A percentile compares a stretch with the other conserved stretches of the same genome.
These are phyloP conservation scores for Candolleomyces efflorescens DNA, from an alignment of 768 basidiomycete species.

Conservation along the genomic window DNA sequence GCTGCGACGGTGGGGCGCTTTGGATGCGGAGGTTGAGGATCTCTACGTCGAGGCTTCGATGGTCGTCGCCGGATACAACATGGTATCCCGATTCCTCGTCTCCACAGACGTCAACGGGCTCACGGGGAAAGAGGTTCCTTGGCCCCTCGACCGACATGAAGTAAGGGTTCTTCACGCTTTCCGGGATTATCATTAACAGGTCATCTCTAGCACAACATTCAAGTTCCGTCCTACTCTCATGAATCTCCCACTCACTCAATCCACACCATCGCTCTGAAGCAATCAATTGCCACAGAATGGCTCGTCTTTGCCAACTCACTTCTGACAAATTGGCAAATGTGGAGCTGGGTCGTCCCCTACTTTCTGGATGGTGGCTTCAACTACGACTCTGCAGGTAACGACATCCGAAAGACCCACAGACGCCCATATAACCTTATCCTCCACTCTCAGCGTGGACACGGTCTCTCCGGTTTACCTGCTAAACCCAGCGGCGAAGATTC, in stretches of 20 bases:
- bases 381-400: background rate
- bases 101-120: conserved; percentile 57
- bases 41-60: conserved; percentile 52
- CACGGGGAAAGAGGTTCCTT: conserved; percentile 41
- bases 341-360: conserved; percentile 39
- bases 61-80: conserved; percentile 56
- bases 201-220: conserved; percentile 32
- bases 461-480: conserved; percentile 34
- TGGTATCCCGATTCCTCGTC: conserved; percentile 65
- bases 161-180: conserved; percentile 17
- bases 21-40: conserved; percentile 31
- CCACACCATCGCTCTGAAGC: conserved; percentile 37
- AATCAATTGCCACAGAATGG: conserved; percentile 37
- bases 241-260: conserved; percentile 26
- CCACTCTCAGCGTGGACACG: conserved; percentile 52
- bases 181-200: background rate
- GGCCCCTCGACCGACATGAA: conserved; percentile 45
- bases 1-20: conserved; percentile 23
- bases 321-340: conserved; percentile 44
- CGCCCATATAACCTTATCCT: conserved; percentile 40
- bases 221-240: conserved; percentile 26
- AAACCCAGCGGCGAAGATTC: background rate
- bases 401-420: conserved; percentile 1
- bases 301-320: conserved; percentile 49
- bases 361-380: conserved; percentile 25